Conservation (phyloP, 805 yeast genomes). For the Candida nemodendra region DNA sequence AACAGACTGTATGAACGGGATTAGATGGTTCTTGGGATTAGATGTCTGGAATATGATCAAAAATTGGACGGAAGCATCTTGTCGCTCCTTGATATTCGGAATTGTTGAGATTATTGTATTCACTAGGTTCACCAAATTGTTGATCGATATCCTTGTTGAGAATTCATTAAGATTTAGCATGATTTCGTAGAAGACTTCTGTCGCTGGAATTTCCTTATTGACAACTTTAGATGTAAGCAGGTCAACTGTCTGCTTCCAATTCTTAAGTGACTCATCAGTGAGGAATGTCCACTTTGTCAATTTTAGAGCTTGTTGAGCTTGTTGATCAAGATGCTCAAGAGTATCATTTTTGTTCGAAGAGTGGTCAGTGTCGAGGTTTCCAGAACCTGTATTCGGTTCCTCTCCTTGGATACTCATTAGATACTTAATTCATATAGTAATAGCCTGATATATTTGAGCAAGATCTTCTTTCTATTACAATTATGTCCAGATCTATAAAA, state of each 20-base stretch:
- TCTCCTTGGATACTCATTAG: too few relatives aligned
- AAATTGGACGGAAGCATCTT: conserved; percentile 23
- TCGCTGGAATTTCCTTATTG: conserved; percentile 8
- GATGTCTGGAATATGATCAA: conserved; percentile 27
- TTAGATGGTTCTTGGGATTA: conserved; percentile 19
- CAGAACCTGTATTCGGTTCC: too few relatives aligned
- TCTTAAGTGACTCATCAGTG: conserved; percentile 8
- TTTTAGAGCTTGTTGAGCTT: too few relatives aligned
- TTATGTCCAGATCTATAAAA: too few relatives aligned
- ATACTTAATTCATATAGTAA: too few relatives aligned
- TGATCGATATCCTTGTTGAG: conserved; percentile 20
- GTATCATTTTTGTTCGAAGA: too few relatives aligned
- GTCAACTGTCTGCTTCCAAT: conserved; percentile 14
- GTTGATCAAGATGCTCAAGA: too few relatives aligned
- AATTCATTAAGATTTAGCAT: conserved; percentile 21
- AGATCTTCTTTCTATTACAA: too few relatives aligned
- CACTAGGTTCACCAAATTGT: conserved; percentile 16
- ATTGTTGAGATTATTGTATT: conserved; percentile 20
- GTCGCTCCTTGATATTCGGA: conserved; percentile 22
- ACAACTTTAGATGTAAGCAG: conserved; percentile 10
- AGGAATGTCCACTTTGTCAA: conserved; percentile 24
- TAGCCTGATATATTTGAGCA: too few relatives aligned
- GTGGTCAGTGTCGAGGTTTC: too few relatives aligned
- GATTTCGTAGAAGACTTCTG: conserved; percentile 30
- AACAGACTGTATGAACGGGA: conserved; percentile 25